These are phyloP conservation scores for Aspergillus tamarii DNA, from an alignment of 2,329 filamentous ascomycete species.

Conservation along the genomic window DNA sequence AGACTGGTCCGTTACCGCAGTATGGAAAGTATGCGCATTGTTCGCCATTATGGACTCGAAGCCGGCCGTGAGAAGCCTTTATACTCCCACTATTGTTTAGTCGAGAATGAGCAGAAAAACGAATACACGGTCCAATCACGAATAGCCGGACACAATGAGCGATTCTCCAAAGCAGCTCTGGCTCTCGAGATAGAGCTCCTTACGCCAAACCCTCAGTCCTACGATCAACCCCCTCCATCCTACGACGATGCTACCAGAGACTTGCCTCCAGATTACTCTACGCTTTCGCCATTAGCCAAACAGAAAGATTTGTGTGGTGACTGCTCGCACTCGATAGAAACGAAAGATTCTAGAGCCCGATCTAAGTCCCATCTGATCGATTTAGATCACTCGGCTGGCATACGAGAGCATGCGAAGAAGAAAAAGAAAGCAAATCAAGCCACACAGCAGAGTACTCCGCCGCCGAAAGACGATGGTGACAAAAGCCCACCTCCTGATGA, in stretches of 20 bases:
- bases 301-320: slow-evolving; percentile 19
- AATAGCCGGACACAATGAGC: background rate
- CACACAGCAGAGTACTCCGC: slow-evolving; percentile 17
- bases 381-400: slow-evolving; percentile 26
- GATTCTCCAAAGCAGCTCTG: slow-evolving; percentile 4
- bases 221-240: slow-evolving; percentile 33
- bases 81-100: background rate
- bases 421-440: slow-evolving; percentile 24
- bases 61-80: background rate
- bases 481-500: slow-evolving; percentile 11
- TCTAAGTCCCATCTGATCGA: slow-evolving; percentile 25
- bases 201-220: slow-evolving; percentile 20
- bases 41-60: slow-evolving; percentile 4
- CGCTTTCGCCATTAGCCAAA: slow-evolving; percentile 31
- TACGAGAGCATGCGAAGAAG: slow-evolving; percentile 41
- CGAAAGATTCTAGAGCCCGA: slow-evolving; percentile 10
- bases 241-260: slow-evolving; percentile 38
- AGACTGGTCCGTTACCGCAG: slow-evolving; percentile 6
- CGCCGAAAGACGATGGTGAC: slow-evolving; percentile 35
- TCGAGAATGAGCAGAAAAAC: background rate
- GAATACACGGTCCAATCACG: background rate
- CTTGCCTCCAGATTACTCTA: slow-evolving; percentile 38
- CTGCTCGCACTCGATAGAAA: slow-evolving; percentile 11
- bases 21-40: slow-evolving; percentile 22
- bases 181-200: slow-evolving; percentile 18